Evolutionary conservation across 2,329 filamentous ascomycete genomes (phyloP).

Genomic region (Ilyonectria destructans): DNA sequence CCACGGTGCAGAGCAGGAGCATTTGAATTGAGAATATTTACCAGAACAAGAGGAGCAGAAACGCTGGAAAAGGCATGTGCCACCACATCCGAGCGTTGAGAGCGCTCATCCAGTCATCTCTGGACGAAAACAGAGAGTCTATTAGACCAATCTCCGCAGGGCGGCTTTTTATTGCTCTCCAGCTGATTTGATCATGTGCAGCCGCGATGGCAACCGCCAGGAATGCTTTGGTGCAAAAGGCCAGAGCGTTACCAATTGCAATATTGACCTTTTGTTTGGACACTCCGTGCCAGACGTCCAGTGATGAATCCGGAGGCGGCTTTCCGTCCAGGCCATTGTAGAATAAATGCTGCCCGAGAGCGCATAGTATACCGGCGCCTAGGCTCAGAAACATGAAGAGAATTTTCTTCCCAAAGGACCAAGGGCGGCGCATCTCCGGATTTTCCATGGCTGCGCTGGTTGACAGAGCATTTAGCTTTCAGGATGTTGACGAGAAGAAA

Average conservation of each 20-base stretch:
- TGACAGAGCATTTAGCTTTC: not conserved
- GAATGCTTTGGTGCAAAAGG: slow-evolving; percentile 13
- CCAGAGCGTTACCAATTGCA: slow-evolving; percentile 6
- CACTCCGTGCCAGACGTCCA: slow-evolving; percentile 1
- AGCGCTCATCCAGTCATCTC: not conserved
- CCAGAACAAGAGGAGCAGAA: slow-evolving; percentile 5
- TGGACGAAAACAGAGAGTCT: slow-evolving; percentile 6
- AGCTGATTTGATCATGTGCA: slow-evolving; percentile 14
- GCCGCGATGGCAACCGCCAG: slow-evolving; percentile 10
- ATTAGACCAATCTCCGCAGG: slow-evolving; percentile 8
- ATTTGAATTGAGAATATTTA: not conserved
- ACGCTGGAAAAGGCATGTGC: slow-evolving; percentile 7
- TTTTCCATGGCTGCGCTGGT: not conserved
- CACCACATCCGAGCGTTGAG: slow-evolving; percentile 9
- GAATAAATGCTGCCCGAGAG: slow-evolving; percentile 11
- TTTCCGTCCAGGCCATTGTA: slow-evolving; percentile 8
- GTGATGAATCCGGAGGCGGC: slow-evolving; percentile 9
- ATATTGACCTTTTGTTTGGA: slow-evolving; percentile 15
- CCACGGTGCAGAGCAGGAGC: not conserved
- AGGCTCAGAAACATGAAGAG: slow-evolving; percentile 8
- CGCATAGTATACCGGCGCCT: not conserved
- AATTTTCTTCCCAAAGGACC: not conserved
- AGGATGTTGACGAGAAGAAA: too few species aligned
- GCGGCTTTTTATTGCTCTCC: slow-evolving; percentile 3
- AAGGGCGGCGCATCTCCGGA: not conserved